Evolutionary conservation across 169 alveolate genomes (phyloP), one percentile per base, ranked within the genome.

Genomic region (Cryptosporidium viatorum): DNA sequence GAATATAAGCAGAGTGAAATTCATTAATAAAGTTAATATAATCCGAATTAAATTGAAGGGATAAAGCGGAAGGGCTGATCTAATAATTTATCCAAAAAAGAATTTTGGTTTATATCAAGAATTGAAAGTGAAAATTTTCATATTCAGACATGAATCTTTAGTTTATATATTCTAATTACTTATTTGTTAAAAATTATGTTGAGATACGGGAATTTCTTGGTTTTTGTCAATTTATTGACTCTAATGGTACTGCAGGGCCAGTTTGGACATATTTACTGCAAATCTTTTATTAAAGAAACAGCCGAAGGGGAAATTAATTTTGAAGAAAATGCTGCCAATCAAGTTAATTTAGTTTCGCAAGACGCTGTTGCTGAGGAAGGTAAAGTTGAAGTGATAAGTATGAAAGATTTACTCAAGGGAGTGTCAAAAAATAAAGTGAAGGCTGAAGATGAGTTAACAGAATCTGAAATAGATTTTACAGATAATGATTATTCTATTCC

Each of bases 401-500:
- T 59, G 39, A 21, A 23, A 2, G 12, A 59, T 21, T 12, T 59
- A 26, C 39, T 59, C 16, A n/a, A 59, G 1, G 18, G n/a, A 10
- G 7, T 12, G 21, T 16, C 55, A 12, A 16, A 6, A 48, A 48
- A 48, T 18, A 16, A 48, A 48, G 6, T 1, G n/a, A 14, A 12
- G 3, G 3, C 45, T 41, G 5, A 0, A 26, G 18, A 41, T 41
- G 43, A 69, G 2, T 9, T 14, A 8, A 6, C 23, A 8, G 84
- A 69, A 0, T 21, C 60, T 21, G 80, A 69, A 5, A 16, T 69
- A 16, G 60, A 41, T 45, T 43, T 23, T 39, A 69, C 62, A 16
- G 43, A 69, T 9, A 7, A 12, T 29, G 65, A 26, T 16, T 39
- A 69, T 8, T 12, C 23, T 69, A 60, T 50, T 69, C 84, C 84